Base-by-base conservation (phyloP, 345 rosid genomes). In the Citrus hindsii region DNA sequence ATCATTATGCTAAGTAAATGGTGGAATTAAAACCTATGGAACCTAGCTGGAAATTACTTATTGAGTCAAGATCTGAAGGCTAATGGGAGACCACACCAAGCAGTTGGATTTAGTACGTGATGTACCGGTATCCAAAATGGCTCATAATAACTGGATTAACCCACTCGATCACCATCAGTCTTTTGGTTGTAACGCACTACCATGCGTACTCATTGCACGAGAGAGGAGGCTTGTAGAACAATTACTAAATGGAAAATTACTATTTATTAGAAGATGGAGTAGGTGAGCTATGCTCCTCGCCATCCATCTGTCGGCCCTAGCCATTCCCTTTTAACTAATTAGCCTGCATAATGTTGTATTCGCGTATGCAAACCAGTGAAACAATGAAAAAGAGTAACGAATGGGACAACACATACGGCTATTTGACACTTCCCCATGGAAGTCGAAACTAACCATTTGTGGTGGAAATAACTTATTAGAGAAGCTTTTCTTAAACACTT, bases 271-370 rank as follows among this genome's bases (percentile, higher is more conserved):
- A 59, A 65, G 81, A 32, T 73, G 84, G 88, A 82, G 84, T 79
- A 37, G 86, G 85, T 74, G 78, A 74, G 55, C 40, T 28, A 51
- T 46, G 60, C 35, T 81, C 65, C 40, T 33, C 21, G 61, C 63
- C 78, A 68, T 75, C 87, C 87, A 86, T 73, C 83, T 81, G 84
- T 81, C 84, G 62, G 21, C 30, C 80, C 14, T 13, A 48, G 60
- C 19, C 13, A 35, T n/a, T 13, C 19, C 10, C 1, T 40, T 12
- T n/a, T 8, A 12, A 42, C 32, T 10, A 14, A n/a, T 4, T 14
- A n/a, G 53, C 8, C 16, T 42, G 51, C 48, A 9, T 40, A 9
- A 9, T 40, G 9, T 10, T 10, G 51, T 0, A 42, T 10, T 42
- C 33, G 5, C 10, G 48, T 0, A 42, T 42, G 51, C 51, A 12